Base-by-base conservation (phyloP, 2,329 filamentous ascomycete genomes). In the Coniella lustricola region DNA sequence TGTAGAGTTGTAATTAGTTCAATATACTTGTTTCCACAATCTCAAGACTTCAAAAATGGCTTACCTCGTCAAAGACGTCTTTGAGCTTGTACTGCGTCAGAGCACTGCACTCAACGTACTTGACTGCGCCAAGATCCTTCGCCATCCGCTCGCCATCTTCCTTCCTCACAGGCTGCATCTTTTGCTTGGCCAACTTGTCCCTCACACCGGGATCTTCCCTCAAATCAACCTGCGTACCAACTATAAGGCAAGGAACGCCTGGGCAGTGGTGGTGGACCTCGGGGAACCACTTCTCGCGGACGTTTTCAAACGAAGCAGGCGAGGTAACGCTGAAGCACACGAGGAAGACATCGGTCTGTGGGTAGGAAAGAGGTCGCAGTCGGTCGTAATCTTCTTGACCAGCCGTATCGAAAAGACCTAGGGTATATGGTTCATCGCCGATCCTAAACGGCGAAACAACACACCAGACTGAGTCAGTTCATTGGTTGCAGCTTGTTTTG, bases 381-480 rank as follows among this genome's bases (percentile, higher is more conserved):
- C 93, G 86, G 70, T 98, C 93, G 73, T 97, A 97, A 83, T 98
- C 91, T 78, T 98, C 93, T 75, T 98, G 93, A 69, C 93, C 93
- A 54, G 93, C 93, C 33, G 93, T 98, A 83, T 98, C 93, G 66
- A 97, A 98, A 22, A 98, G 79, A 51, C 93, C 93, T 41, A 98
- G 79, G 14, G 93, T 98, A 69, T 97, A 97, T 51, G 93, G 93
- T 71, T 98, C 93, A 67, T 97, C 93, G 57, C 93, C 93, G 67
- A 98, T 97, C 93, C 93, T 98, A 64, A 47, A 35, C 33, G 45
- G 29, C 25, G 25, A 29, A 29, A 29, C 25, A 52, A 49, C 33
- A 46, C 29, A 37, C 47, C 35, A 33, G 17, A 29, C 25, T 10
- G 10, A 39, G 49, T 48, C 44, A 51, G 51, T 44, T 17, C 29